phyloP scores from a whole-genome alignment of 1,139 yeast species.

The Saccharomycopsis hybrid region DNA sequence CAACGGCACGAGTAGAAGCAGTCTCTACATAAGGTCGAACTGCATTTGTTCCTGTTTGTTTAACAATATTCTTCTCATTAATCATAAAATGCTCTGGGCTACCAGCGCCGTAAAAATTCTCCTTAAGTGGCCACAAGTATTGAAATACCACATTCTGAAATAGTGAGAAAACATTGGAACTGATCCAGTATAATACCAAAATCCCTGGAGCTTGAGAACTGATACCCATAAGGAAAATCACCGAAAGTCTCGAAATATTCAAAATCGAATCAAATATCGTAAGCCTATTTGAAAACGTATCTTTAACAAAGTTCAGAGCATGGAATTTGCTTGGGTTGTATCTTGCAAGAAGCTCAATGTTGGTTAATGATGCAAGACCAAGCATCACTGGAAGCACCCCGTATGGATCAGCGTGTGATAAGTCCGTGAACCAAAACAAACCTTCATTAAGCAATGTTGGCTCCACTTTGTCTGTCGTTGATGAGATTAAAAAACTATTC shows the following conservation, averaged over 20 bases:
- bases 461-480: constrained; percentile 49
- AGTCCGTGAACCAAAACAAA: constrained; percentile 51
- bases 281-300: constrained; percentile 29
- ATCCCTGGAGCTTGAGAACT: constrained; percentile 84
- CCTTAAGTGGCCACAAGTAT: constrained; percentile 49
- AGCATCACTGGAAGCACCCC: constrained; percentile 62
- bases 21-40: too few relatives aligned
- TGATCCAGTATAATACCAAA: constrained; percentile 75
- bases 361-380: constrained; percentile 65
- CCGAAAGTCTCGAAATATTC: constrained; percentile 66
- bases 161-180: constrained; percentile 72
- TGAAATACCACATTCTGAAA: constrained; percentile 76
- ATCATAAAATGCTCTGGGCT: constrained; percentile 1
- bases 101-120: constrained; percentile 5
- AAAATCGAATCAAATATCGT: constrained; percentile 55
- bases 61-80: constrained; percentile 6
- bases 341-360: constrained; percentile 62
- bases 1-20: too few relatives aligned
- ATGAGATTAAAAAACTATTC: constrained; percentile 34
- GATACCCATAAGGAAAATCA: constrained; percentile 75
- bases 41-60: too few relatives aligned
- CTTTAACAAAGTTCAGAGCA: constrained; percentile 6
- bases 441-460: constrained; percentile 50
- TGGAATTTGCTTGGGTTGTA: constrained; percentile 27
- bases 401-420: constrained; percentile 55